These are phyloP conservation scores for Ogataea paradorogensis DNA, from an alignment of 805 yeast genomes.

Conservation along the genomic window DNA sequence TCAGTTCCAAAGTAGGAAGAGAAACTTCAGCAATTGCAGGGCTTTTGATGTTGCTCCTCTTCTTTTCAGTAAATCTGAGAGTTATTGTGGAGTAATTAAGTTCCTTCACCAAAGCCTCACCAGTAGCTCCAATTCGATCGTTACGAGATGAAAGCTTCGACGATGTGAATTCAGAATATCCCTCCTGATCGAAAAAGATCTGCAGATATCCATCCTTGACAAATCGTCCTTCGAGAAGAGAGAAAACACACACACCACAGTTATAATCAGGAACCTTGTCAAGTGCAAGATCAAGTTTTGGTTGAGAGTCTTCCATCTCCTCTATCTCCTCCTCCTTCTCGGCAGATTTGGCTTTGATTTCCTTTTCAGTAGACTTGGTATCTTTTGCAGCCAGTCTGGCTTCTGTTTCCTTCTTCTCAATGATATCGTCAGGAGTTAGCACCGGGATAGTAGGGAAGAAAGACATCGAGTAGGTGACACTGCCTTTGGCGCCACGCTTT, in stretches of 20 bases:
- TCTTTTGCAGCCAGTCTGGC: constrained; percentile 31
- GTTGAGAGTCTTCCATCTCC: constrained; percentile 35
- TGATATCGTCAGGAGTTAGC: constrained; percentile 69
- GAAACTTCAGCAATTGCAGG: constrained; percentile 59
- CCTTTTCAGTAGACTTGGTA: constrained; percentile 9
- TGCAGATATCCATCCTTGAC: constrained; percentile 65
- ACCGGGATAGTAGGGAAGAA: constrained; percentile 85
- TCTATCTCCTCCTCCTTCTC: constrained; percentile 31
- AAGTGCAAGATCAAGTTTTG: constrained; percentile 52
- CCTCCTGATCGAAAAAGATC: constrained; percentile 71
- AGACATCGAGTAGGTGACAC: constrained; percentile 65
- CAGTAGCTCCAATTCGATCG: constrained; percentile 42
- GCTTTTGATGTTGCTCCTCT: constrained; percentile 51
- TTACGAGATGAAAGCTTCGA: constrained; percentile 47
- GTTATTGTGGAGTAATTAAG: constrained; percentile 64
- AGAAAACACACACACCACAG: constrained; percentile 75
- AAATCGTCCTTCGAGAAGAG: constrained; percentile 58
- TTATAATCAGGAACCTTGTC: constrained; percentile 55
- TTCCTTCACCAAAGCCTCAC: constrained; percentile 76
- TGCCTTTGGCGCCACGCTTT: constrained; percentile 83
- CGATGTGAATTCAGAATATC: constrained; percentile 60
- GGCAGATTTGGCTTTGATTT: constrained; percentile 2
- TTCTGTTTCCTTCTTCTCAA: constrained; percentile 33
- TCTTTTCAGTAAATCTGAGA: constrained; percentile 59
- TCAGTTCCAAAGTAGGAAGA: constrained; percentile 62